Evolutionary conservation across 1,284 basidiomycete species (phyloP).

Genomic region (Gastroboletus turbinatus): DNA sequence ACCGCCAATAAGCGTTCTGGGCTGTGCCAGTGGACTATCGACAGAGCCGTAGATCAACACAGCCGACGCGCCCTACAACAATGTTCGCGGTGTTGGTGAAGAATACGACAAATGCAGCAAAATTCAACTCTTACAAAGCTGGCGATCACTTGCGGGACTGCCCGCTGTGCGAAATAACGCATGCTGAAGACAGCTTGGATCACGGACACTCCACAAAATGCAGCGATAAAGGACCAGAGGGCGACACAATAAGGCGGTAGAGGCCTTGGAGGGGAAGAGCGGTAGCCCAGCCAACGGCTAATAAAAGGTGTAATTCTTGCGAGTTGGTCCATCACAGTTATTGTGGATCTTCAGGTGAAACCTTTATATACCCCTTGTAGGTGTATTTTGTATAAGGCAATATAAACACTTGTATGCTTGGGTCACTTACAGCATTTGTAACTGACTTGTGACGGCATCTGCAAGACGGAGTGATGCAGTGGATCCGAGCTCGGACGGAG

Average conservation of each 20-base stretch:
- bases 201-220: slow-evolving; percentile 56
- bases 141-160: slow-evolving; percentile 42
- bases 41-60: slow-evolving; percentile 59
- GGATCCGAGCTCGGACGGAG: no score
- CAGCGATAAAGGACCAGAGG: slow-evolving; percentile 46
- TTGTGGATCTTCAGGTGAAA: not conserved
- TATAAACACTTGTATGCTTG: no score
- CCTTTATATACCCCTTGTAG: not conserved
- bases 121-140: slow-evolving; percentile 20
- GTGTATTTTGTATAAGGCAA: not conserved
- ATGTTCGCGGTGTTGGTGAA: slow-evolving; percentile 46
- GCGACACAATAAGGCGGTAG: slow-evolving; percentile 1
- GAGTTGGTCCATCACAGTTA: not conserved
- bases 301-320: slow-evolving; percentile 4
- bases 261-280: slow-evolving; percentile 6
- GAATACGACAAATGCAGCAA: not conserved
- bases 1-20: slow-evolving; percentile 51
- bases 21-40: slow-evolving; percentile 61
- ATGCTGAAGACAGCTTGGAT: slow-evolving; percentile 56
- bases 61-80: slow-evolving; percentile 57
- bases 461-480: no score
- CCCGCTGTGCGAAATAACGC: slow-evolving; percentile 47
- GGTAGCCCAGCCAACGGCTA: slow-evolving; percentile 18
- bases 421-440: no score
- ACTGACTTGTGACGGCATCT: no score